Percentiles rank a stretch among this genome's conserved stretches.
Conservation (phyloP, 2,329 filamentous ascomycete species). For the Sporothrix pseudoabietina region DNA sequence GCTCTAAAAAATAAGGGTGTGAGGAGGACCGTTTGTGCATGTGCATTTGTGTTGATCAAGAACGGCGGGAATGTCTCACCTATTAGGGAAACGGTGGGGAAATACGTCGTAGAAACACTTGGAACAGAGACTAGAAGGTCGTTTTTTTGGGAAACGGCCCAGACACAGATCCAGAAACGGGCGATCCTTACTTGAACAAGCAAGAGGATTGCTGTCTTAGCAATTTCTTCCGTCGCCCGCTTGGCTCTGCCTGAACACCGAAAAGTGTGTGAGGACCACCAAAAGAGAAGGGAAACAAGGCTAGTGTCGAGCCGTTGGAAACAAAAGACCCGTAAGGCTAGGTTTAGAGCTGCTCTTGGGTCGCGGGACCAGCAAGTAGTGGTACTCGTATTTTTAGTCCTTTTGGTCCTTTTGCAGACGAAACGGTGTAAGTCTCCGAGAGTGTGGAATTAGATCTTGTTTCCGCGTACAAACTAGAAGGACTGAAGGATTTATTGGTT, state of each 20-base stretch:
- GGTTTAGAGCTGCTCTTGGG: neutral
- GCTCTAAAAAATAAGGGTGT: neutral
- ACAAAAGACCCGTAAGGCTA: neutral
- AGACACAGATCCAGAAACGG: neutral
- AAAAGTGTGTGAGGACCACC: neutral
- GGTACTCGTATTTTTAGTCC: neutral
- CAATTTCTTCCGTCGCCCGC: neutral
- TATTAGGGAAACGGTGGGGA: slow-evolving; percentile 1
- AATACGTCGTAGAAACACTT: neutral
- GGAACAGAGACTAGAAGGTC: neutral
- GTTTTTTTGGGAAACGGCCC: neutral
- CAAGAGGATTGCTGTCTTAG: neutral
- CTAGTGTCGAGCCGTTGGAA: neutral
- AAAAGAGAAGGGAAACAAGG: neutral
- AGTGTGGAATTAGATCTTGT: neutral
- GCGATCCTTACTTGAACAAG: slow-evolving; percentile 2
- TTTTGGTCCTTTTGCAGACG: neutral
- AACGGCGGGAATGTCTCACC: slow-evolving; percentile 14
- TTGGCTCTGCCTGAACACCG: neutral
- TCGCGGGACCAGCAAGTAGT: neutral
- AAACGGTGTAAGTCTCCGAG: neutral
- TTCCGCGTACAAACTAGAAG: neutral
- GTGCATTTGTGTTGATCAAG: neutral
- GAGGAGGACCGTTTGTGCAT: neutral
- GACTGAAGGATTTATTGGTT: neutral